These are phyloP conservation scores for Talaromyces sp. DNA, from an alignment of 2,329 filamentous ascomycete genomes.

Conservation along the genomic window DNA sequence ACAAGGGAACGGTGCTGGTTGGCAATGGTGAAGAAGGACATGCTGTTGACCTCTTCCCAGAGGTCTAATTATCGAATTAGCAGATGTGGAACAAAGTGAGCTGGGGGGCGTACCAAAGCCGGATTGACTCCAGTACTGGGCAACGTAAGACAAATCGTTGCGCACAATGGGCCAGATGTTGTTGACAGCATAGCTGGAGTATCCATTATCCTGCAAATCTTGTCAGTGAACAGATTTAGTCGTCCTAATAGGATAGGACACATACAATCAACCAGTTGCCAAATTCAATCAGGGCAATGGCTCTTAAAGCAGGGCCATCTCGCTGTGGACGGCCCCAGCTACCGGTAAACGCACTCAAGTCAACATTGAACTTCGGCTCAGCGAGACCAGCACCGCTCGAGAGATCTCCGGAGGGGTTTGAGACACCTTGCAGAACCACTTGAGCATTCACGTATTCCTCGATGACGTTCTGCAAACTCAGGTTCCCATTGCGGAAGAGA, in stretches of 20 bases:
- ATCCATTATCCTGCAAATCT: conserved; percentile 46
- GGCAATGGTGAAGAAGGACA: conserved; percentile 72
- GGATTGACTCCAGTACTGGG: conserved; percentile 47
- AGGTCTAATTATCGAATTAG: conserved; percentile 45
- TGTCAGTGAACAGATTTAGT: no score
- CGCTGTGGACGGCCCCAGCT: conserved; percentile 73
- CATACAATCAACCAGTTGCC: conserved; percentile 60
- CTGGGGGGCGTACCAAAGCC: conserved; percentile 48
- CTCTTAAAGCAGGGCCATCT: conserved; percentile 72
- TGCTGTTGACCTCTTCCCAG: conserved; percentile 75
- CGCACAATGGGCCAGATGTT: conserved; percentile 67
- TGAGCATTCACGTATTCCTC: conserved; percentile 65
- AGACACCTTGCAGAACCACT: conserved; percentile 60
- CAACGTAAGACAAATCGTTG: conserved; percentile 70
- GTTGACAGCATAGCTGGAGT: conserved; percentile 49
- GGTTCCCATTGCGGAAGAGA: conserved; percentile 57
- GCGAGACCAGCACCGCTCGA: conserved; percentile 52
- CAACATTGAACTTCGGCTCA: conserved; percentile 68
- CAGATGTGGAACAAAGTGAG: background rate
- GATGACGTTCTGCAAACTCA: conserved; percentile 55
- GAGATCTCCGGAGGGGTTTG: conserved; percentile 62
- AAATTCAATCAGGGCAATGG: conserved; percentile 67
- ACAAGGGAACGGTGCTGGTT: conserved; percentile 61
- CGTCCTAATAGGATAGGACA: background rate
- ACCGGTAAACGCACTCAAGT: conserved; percentile 57